Evolutionary conservation across 768 basidiomycete genomes (phyloP).

Genomic region (Amanita phalloides): DNA sequence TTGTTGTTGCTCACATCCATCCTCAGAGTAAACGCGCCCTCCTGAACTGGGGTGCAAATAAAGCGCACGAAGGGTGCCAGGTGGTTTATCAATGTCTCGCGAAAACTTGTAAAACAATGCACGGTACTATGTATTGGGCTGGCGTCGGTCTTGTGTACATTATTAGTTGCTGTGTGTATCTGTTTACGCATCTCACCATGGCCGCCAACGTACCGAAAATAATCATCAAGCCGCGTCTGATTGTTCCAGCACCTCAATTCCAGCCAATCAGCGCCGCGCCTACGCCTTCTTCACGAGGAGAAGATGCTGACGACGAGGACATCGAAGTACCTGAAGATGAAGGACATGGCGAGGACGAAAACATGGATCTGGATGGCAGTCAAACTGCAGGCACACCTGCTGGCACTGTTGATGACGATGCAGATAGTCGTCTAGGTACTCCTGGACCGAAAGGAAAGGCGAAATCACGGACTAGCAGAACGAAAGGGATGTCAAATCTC

Average conservation of each 20-base stretch:
- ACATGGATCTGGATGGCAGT: constrained; percentile 26
- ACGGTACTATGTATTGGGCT: not conserved
- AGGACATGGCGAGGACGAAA: constrained; percentile 17
- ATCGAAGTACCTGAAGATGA: constrained; percentile 22
- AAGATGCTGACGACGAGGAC: constrained; percentile 23
- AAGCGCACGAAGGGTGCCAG: constrained; percentile 12
- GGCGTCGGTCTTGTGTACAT: constrained; percentile 1
- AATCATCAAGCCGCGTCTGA: constrained; percentile 33
- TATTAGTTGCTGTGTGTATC: not conserved
- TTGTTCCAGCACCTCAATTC: constrained; percentile 15
- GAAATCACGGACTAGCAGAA: constrained; percentile 26
- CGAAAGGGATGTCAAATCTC: constrained; percentile 16
- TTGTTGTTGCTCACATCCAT: not conserved
- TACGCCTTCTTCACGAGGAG: constrained; percentile 19
- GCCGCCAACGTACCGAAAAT: constrained; percentile 29
- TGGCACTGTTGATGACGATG: constrained; percentile 22
- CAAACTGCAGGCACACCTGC: constrained; percentile 17
- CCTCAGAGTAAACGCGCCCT: constrained; percentile 27
- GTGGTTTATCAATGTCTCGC: constrained; percentile 9
- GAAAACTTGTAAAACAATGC: constrained; percentile 1
- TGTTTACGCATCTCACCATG: not conserved
- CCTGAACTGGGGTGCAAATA: constrained; percentile 1
- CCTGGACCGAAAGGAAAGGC: constrained; percentile 28
- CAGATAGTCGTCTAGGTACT: constrained; percentile 16
- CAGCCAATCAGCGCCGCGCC: constrained; percentile 11